These are phyloP conservation scores for Corylus avellana DNA, from an alignment of 306 rosid genomes.

Conservation along the genomic window DNA sequence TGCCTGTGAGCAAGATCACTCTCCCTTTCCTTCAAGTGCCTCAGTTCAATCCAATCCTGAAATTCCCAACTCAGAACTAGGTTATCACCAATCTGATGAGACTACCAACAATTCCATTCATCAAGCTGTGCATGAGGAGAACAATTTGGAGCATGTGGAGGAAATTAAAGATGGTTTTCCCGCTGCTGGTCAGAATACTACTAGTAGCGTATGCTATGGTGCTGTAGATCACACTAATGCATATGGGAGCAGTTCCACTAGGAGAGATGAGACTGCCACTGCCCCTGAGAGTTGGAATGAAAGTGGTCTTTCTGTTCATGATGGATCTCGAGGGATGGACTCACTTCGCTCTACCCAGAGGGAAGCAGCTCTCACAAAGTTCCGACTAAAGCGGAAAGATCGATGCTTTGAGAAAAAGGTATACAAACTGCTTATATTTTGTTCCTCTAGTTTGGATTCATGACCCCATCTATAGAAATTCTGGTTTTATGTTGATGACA, in stretches of 20 bases:
- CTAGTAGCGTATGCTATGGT: slow-evolving; percentile 37
- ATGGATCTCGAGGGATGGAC: slow-evolving; percentile 36
- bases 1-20: slow-evolving; percentile 35
- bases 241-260: slow-evolving; percentile 43
- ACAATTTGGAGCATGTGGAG: slow-evolving; percentile 27
- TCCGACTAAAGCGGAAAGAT: slow-evolving; percentile 67
- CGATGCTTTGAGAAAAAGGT: slow-evolving; percentile 80
- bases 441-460: neutral
- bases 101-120: slow-evolving; percentile 28
- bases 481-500: too few species aligned
- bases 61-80: slow-evolving; percentile 40
- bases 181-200: slow-evolving; percentile 35
- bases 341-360: slow-evolving; percentile 52
- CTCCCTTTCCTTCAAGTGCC: slow-evolving; percentile 38
- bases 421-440: neutral
- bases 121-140: slow-evolving; percentile 29
- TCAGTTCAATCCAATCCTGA: slow-evolving; percentile 39
- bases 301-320: slow-evolving; percentile 25
- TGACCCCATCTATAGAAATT: neutral
- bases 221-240: slow-evolving; percentile 29
- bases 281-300: slow-evolving; percentile 36
- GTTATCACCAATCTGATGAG: slow-evolving; percentile 34
- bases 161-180: slow-evolving; percentile 42
- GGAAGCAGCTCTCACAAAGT: slow-evolving; percentile 74
- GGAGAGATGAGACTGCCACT: slow-evolving; percentile 47